Evolutionary conservation across 1,284 basidiomycete genomes (phyloP), one percentile per base, ranked within the genome.

Genomic region (Austroboletus rostrupii): DNA sequence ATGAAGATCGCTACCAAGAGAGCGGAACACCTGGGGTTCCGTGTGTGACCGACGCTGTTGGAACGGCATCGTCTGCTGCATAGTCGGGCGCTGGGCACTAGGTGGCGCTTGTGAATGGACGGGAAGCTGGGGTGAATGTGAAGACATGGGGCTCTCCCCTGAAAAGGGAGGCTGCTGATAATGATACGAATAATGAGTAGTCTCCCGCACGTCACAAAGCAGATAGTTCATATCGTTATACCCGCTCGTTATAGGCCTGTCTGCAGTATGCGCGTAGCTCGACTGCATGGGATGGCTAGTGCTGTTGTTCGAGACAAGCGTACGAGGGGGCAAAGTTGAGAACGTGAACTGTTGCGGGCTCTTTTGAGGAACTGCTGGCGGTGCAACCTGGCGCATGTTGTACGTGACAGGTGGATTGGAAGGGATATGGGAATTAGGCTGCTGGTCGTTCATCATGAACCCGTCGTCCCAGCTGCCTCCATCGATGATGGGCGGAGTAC

Each of bases 381-480:
- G 41, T 4, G 56, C 52, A 12, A 65, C 52, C 13, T 70, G 19
- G 64, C 70, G 55, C 70, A 69, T 65, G 75, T 67, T 54, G 71
- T 71, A 51, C 71, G 65, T 37, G 75, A 67, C 53, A 31, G 72
- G 59, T 20, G 73, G 67, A 17, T 69, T 54, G 35, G 75, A 62
- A 29, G 77, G 67, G 29, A 72, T 57, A 14, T 75, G 64, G 35
- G 68, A 62, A 42, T 47, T 39, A 12, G 73, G 61, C 45, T 74
- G 72, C 41, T 77, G 76, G 36, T 81, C 79, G 45, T 66, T 69
- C 62, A 82, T 72, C 43, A 81, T 72, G 54, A 84, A 72, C 13
- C 73, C 66, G 37, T 83, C 78, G 39, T 80, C 76, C 85, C 85
- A 87, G 44, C 70, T 63, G 42, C 70, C 57, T 43, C 73, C 66